A percentile compares a stretch with the other conserved stretches of the same genome.
These are phyloP conservation scores for Ceratobasidium sp. DNA, from an alignment of 1,284 basidiomycete genomes.

Conservation along the genomic window DNA sequence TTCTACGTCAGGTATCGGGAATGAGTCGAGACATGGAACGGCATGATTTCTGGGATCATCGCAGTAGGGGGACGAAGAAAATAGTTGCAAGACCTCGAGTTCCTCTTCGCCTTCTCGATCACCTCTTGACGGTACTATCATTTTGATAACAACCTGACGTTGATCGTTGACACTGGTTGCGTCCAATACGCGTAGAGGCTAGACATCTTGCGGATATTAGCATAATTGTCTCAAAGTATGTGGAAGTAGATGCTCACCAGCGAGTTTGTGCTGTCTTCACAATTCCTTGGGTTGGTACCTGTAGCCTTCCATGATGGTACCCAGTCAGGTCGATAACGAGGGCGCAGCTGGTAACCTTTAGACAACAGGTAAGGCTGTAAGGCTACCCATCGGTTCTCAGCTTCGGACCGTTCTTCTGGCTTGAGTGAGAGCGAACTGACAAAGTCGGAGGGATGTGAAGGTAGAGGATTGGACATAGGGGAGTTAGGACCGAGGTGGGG, in stretches of 20 bases:
- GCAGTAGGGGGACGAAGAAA: neutral
- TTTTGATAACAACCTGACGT: no score
- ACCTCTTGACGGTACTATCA: no score
- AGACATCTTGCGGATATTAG: no score
- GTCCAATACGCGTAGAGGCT: no score
- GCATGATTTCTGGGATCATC: neutral
- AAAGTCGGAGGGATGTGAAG: neutral
- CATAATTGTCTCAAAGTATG: no score
- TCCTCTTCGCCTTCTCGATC: neutral
- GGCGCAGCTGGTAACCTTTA: constrained; percentile 15
- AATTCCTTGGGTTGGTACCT: neutral
- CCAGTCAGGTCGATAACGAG: constrained; percentile 14
- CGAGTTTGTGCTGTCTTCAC: constrained; percentile 8
- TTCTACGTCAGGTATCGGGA: constrained; percentile 10
- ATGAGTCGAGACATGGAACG: constrained; percentile 9
- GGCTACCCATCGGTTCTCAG: constrained; percentile 2
- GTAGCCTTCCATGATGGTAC: constrained; percentile 11
- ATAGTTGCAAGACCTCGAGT: neutral
- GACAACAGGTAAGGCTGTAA: constrained; percentile 18
- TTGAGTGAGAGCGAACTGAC: neutral
- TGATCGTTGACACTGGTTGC: no score
- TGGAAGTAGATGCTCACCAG: neutral
- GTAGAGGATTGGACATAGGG: no score
- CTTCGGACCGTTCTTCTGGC: neutral
- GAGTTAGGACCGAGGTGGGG: neutral